These are phyloP conservation scores for Cardamine occulta DNA, from an alignment of 345 rosid genomes.

Conservation along the genomic window DNA sequence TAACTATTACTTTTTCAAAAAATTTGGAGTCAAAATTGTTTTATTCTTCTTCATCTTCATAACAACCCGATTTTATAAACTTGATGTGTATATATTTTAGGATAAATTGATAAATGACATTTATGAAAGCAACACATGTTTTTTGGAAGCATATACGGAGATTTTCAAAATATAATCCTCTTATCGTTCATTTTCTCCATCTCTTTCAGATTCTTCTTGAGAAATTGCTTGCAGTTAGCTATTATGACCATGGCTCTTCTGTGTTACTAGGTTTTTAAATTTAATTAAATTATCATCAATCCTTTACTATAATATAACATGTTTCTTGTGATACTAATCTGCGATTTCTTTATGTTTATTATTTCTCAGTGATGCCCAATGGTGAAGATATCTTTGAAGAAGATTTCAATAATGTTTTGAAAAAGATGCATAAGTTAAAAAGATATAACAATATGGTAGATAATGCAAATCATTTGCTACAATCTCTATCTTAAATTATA, in stretches of 20 bases:
- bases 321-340: background rate
- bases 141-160: background rate
- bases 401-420: constrained; percentile 54
- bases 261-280: too few relatives aligned
- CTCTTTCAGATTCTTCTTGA: too few relatives aligned
- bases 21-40: background rate
- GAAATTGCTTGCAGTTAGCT: too few relatives aligned
- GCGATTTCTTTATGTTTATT: background rate
- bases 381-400: constrained; percentile 39
- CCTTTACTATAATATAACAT: background rate
- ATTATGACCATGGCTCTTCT: too few relatives aligned
- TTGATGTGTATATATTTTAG: background rate
- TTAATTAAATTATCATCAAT: background rate
- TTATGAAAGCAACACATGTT: background rate
- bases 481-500: background rate
- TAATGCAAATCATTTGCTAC: background rate
- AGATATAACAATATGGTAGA: constrained; percentile 41
- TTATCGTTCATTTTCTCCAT: too few relatives aligned
- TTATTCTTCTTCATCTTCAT: too few relatives aligned
- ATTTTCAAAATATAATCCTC: too few relatives aligned
- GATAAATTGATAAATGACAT: background rate
- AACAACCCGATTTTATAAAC: too few relatives aligned
- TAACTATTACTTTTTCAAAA: too few relatives aligned
- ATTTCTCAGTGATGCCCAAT: constrained; percentile 51
- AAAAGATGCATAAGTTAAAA: constrained; percentile 47